Evolutionary conservation across 306 rosid genomes (phyloP).

Genomic region (Cucurbita pepo): DNA sequence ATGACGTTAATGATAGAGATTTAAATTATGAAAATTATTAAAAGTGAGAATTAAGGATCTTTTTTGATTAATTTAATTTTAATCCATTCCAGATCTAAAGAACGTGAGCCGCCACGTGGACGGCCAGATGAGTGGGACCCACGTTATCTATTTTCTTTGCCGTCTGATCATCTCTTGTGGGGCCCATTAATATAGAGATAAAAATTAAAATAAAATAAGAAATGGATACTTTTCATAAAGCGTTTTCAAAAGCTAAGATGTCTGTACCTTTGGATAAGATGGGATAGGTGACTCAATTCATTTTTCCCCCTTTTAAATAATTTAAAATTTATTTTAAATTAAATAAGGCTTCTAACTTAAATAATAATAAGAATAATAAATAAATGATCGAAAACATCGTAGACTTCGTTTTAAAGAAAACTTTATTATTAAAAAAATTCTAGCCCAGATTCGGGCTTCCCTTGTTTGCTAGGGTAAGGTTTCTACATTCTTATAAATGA

Average conservation of each 20-base stretch:
- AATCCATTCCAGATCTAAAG: background rate
- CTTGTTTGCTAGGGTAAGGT: too few species aligned
- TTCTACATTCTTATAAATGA: too few species aligned
- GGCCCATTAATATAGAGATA: background rate
- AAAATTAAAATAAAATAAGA: background rate
- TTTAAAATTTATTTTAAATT: too few species aligned
- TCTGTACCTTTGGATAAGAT: constrained; percentile 5
- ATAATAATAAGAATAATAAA: too few species aligned
- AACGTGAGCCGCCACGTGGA: background rate
- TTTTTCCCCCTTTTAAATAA: background rate
- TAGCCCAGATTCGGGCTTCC: too few species aligned
- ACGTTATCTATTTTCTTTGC: background rate
- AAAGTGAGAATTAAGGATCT: too few species aligned
- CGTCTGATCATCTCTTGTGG: background rate
- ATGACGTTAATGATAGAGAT: too few species aligned
- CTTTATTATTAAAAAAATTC: too few species aligned
- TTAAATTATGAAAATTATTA: too few species aligned
- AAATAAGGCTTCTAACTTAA: background rate
- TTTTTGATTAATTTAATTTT: background rate
- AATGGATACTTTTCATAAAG: background rate
- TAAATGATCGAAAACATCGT: too few species aligned
- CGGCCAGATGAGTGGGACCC: background rate
- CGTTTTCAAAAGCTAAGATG: background rate
- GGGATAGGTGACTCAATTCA: background rate
- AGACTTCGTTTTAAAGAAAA: too few species aligned